A percentile compares a stretch with the other conserved stretches of the same genome.
Conservation (phyloP, 805 yeast species). For the Saitoella complicata region DNA sequence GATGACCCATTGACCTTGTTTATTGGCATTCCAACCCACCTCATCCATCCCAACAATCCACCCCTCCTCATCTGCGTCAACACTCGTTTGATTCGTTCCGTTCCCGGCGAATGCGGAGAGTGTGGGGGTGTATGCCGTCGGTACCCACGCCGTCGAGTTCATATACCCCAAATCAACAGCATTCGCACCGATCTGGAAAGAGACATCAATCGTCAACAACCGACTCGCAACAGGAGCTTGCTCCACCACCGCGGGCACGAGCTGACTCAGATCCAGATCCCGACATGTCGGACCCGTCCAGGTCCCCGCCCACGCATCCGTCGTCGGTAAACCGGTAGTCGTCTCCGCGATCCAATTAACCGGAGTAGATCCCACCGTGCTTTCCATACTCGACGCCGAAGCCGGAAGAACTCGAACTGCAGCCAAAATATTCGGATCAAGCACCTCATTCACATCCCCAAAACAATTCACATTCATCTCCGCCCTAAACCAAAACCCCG, state of each 20-base stretch:
- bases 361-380: too few species aligned
- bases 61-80: too few species aligned
- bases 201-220: constrained; percentile 19
- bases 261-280: constrained; percentile 15
- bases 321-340: not conserved
- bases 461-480: constrained; percentile 25
- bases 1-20: too few species aligned
- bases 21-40: too few species aligned
- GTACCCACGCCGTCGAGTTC: constrained; percentile 15
- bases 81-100: too few species aligned
- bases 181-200: constrained; percentile 22
- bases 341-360: too few species aligned
- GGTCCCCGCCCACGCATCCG: constrained; percentile 11
- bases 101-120: constrained; percentile 1
- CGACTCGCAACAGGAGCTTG: constrained; percentile 20
- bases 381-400: too few species aligned
- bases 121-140: constrained; percentile 9
- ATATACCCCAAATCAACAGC: constrained; percentile 20
- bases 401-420: constrained; percentile 15
- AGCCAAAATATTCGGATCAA: constrained; percentile 22
- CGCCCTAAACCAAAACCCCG: constrained; percentile 26
- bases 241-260: constrained; percentile 13
- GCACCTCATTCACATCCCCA: constrained; percentile 20
- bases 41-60: too few species aligned
- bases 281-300: constrained; percentile 16